A percentile compares a stretch with the other conserved stretches of the same genome.
These are phyloP conservation scores for Russula vinacea DNA, from an alignment of 768 basidiomycete genomes.

Conservation along the genomic window DNA sequence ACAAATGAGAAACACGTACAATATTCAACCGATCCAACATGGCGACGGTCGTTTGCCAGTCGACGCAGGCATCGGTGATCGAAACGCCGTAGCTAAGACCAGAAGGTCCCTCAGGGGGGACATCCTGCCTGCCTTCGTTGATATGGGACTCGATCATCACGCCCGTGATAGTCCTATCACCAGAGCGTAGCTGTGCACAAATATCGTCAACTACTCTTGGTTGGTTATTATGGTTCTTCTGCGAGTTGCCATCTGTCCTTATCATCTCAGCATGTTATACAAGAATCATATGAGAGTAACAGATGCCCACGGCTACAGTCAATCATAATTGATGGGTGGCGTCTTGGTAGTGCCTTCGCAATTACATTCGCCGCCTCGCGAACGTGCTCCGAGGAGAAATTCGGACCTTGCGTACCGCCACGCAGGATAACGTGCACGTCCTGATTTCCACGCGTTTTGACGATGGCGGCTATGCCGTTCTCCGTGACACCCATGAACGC, in stretches of 20 bases:
- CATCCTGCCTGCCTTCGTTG: conserved; percentile 86
- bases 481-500: conserved; percentile 94
- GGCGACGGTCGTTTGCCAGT: conserved; percentile 72
- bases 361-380: conserved; percentile 58
- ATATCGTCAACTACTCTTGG: conserved; percentile 72
- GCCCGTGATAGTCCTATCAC: conserved; percentile 74
- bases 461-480: conserved; percentile 89
- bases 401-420: conserved; percentile 88
- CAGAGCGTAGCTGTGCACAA: conserved; percentile 68
- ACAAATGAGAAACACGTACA: conserved; percentile 32
- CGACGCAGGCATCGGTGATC: conserved; percentile 90
- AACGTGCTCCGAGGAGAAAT: conserved; percentile 76
- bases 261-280: conserved; percentile 3
- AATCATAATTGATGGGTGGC: conserved; percentile 74
- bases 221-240: conserved; percentile 92
- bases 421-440: conserved; percentile 95
- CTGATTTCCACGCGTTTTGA: conserved; percentile 64
- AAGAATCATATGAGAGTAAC: neutral
- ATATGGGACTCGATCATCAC: conserved; percentile 98
- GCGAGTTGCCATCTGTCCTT: conserved; percentile 83
- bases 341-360: conserved; percentile 54
- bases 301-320: conserved; percentile 54
- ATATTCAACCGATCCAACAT: conserved; percentile 74
- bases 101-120: conserved; percentile 64
- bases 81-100: conserved; percentile 76